A percentile compares a stretch with the other conserved stretches of the same genome.
phyloP scores from a whole-genome alignment of 192 early-diverging fungal genomes.

The Podila horticola region DNA sequence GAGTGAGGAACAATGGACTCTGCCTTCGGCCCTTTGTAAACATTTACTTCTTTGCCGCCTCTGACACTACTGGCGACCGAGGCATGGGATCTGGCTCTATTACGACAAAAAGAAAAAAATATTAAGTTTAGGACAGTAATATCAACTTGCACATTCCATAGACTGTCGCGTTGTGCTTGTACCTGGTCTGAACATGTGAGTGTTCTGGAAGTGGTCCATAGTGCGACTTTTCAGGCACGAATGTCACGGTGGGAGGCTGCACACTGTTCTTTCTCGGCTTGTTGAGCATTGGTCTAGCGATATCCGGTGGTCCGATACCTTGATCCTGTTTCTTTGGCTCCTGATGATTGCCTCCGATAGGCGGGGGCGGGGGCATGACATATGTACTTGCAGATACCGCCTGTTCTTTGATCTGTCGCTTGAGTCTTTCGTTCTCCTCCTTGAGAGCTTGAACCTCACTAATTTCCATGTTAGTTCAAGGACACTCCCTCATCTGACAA shows the following conservation, averaged over 20 bases:
- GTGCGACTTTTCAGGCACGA: too few relatives aligned
- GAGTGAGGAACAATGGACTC: background rate
- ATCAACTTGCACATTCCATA: too few relatives aligned
- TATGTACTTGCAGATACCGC: background rate
- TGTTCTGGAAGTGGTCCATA: too few relatives aligned
- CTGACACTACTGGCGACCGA: background rate
- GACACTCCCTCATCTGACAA: too few relatives aligned
- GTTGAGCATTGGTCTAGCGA: too few relatives aligned
- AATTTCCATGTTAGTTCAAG: background rate
- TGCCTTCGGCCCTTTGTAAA: background rate
- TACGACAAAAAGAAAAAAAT: background rate
- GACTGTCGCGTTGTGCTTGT: too few relatives aligned
- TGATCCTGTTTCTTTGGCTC: too few relatives aligned
- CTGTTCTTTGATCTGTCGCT: conserved; percentile 7
- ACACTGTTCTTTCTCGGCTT: too few relatives aligned
- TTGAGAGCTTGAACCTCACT: conserved; percentile 26
- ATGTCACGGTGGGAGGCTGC: too few relatives aligned
- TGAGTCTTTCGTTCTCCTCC: conserved; percentile 23
- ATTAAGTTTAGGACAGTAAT: too few relatives aligned
- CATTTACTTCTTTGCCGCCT: background rate
- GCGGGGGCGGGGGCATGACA: background rate
- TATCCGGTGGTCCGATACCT: too few relatives aligned
- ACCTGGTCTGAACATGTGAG: too few relatives aligned
- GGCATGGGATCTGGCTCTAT: background rate
- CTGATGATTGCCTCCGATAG: background rate